A percentile compares a stretch with the other conserved stretches of the same genome.
Conservation (phyloP, 306 rosid genomes). For the Rubus idaeus region DNA sequence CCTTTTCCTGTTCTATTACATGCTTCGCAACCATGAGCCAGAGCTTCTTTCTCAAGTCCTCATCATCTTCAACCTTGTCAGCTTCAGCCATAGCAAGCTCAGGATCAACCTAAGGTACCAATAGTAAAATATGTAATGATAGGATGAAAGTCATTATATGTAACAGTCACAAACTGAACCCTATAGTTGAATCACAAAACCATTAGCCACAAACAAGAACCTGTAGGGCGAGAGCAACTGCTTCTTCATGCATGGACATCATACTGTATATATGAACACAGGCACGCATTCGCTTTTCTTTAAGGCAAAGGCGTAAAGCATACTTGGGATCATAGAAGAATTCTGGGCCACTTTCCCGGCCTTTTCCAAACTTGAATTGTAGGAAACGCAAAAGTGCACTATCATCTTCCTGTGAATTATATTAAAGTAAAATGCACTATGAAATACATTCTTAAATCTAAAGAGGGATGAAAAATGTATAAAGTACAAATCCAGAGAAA, state of each 20-base stretch:
- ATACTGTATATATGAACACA: conserved; percentile 99
- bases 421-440: conserved; percentile 8
- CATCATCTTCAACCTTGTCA: conserved; percentile 97
- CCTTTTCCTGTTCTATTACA: conserved; percentile 92
- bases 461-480: neutral
- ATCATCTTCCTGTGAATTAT: conserved; percentile 79
- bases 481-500: neutral
- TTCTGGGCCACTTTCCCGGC: conserved; percentile 86
- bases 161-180: neutral
- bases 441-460: neutral
- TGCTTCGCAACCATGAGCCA: conserved; percentile 99
- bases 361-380: conserved; percentile 94
- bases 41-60: conserved; percentile 96
- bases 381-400: conserved; percentile 83
- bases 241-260: conserved; percentile 99
- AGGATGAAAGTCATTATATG: neutral
- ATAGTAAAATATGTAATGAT: conserved; percentile 20
- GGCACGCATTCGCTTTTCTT: conserved; percentile 97
- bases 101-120: conserved; percentile 75
- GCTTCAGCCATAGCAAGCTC: conserved; percentile 99
- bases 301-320: conserved; percentile 95
- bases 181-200: conserved; percentile 6
- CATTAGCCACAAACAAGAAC: conserved; percentile 42
- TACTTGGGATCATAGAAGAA: conserved; percentile 98
- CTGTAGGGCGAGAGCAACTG: conserved; percentile 98